phyloP scores from a whole-genome alignment of 495 filamentous ascomycete species.

The Talaromyces stipitatus region DNA sequence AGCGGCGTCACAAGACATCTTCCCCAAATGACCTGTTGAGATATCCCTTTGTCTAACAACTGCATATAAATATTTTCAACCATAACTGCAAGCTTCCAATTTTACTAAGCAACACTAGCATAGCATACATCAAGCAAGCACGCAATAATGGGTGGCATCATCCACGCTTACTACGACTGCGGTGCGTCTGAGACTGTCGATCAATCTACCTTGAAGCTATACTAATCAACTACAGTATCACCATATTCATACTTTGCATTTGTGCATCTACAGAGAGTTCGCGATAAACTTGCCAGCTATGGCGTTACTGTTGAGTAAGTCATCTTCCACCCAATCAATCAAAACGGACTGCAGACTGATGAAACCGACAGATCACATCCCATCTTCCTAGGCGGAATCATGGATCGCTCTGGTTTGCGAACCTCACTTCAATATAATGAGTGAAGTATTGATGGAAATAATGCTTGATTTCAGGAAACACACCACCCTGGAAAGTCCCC shows the following conservation, averaged over 20 bases:
- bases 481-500: constrained; percentile 62
- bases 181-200: constrained; percentile 32
- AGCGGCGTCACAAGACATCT: not conserved
- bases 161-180: constrained; percentile 56
- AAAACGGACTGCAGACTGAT: not conserved
- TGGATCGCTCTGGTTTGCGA: constrained; percentile 49
- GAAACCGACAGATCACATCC: constrained; percentile 49
- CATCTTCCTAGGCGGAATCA: constrained; percentile 68
- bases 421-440: not conserved
- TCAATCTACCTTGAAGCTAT: no score
- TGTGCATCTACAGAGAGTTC: constrained; percentile 48
- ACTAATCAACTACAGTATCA: constrained; percentile 52
- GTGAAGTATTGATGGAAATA: not conserved
- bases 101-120: not conserved
- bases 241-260: constrained; percentile 62
- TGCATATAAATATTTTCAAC: no score
- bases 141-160: constrained; percentile 47
- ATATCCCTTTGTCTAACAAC: no score
- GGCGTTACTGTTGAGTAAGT: constrained; percentile 55
- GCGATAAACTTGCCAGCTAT: constrained; percentile 43
- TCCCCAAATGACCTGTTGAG: not conserved
- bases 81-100: not conserved
- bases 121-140: not conserved
- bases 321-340: not conserved
- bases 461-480: constrained; percentile 50